Base-by-base conservation (phyloP, 2,329 filamentous ascomycete species). In the Fusarium circinatum region DNA sequence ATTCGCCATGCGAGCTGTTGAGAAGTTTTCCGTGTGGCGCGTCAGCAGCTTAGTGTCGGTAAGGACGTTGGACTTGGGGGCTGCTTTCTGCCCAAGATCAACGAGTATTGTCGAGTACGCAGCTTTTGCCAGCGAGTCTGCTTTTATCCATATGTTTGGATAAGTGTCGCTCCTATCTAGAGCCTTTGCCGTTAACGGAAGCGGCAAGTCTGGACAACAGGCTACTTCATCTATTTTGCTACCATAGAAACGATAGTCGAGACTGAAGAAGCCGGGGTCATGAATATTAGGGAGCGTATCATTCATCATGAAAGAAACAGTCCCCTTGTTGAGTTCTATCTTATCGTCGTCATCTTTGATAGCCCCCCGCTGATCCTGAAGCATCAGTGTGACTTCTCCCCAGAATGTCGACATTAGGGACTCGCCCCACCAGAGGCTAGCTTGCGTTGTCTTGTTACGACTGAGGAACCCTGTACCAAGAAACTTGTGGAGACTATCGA, bases 381-480 rank as follows among this genome's bases (percentile, higher is more conserved):
- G 51, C 20, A 28, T 54, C 18, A 54, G 7, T 6, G 51, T 54
- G 14, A 54, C 20, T n/a, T 54, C 51, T 26, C 34, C 51, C 51
- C 51, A 54, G 24, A 38, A 54, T 4, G 34, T 54, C 0, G 24
- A 38, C 24, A 54, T 38, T 0, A 54, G 3, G 0, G 51, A 54
- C 15, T 59, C 56, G 32, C 56, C 56, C 56, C 42, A 59, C 56
- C 32, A 51, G 22, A 59, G 56, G 32, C 42, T 59, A 38, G 42
- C 56, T 6, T 49, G 42, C 0, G 42, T 39, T 49, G 42, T 59
- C 34, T 30, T 47, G 26, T 39, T 59, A 9, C 42, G 32, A 26
- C 26, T 49, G 0, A 59, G 56, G 9, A 59, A 59, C 6, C 56
- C 56, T 1, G 20, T 59, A 2, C 56, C 32, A 5, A 51, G 32